These are phyloP conservation scores for Stagonosporopsis tanaceti DNA, from an alignment of 2,329 filamentous ascomycete genomes.

Conservation along the genomic window DNA sequence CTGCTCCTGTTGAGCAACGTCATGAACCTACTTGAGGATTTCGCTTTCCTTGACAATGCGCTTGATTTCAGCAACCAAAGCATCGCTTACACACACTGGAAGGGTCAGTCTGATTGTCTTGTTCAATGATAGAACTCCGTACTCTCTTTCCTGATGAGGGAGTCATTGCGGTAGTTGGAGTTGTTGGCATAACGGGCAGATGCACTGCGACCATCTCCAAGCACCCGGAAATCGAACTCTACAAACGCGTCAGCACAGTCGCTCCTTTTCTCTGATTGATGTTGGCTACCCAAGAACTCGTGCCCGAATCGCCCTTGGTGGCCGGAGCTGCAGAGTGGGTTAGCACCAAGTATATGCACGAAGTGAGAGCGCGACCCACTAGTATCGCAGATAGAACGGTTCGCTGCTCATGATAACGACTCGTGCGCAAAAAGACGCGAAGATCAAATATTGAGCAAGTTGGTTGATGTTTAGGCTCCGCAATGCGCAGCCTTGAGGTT, in stretches of 20 bases:
- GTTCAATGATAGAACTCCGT: constrained; percentile 48
- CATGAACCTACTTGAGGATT: constrained; percentile 81
- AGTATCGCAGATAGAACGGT: constrained; percentile 95
- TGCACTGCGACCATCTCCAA: constrained; percentile 91
- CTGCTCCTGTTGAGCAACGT: no score
- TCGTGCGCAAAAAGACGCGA: constrained; percentile 4
- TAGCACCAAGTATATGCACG: constrained; percentile 27
- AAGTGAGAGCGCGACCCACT: constrained; percentile 67
- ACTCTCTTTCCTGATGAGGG: constrained; percentile 99
- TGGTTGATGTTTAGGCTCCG: constrained; percentile 15
- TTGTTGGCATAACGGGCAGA: constrained; percentile 98
- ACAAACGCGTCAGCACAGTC: constrained; percentile 17
- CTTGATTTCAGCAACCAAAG: constrained; percentile 93
- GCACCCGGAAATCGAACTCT: constrained; percentile 97
- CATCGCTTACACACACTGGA: constrained; percentile 91
- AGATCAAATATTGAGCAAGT: neutral
- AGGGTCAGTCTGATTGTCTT: constrained; percentile 12
- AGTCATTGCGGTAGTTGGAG: constrained; percentile 99
- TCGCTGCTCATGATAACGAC: constrained; percentile 71
- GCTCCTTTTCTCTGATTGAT: neutral
- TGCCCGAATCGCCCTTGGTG: constrained; percentile 97
- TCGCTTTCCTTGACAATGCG: constrained; percentile 97
- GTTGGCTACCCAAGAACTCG: constrained; percentile 84
- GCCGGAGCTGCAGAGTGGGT: constrained; percentile 74
- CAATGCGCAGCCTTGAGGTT: constrained; percentile 21